phyloP scores from a whole-genome alignment of 2,329 filamentous ascomycete genomes.

The Neophaeococcomyces aloes region DNA sequence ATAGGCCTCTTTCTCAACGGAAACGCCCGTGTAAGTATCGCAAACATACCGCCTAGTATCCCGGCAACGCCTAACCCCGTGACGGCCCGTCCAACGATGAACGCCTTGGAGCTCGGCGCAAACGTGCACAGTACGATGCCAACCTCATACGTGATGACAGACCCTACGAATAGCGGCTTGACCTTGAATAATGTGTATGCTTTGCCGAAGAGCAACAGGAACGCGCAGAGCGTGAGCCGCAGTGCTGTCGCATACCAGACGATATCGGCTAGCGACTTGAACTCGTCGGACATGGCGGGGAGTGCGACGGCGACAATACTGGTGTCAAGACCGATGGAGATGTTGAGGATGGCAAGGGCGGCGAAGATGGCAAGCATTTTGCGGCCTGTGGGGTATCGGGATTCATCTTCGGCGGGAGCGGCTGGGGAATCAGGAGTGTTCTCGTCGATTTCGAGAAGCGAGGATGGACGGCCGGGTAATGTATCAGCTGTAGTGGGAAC shows the following conservation, averaged over 20 bases:
- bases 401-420: background rate
- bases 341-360: background rate
- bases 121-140: constrained; percentile 39
- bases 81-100: constrained; percentile 25
- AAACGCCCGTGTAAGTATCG: constrained; percentile 14
- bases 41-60: constrained; percentile 16
- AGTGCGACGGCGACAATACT: background rate
- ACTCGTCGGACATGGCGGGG: background rate
- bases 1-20: constrained; percentile 24
- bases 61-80: constrained; percentile 23
- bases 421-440: no score
- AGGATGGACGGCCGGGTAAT: no score
- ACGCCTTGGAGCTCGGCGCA: constrained; percentile 21
- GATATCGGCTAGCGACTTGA: background rate
- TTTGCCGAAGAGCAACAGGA: constrained; percentile 37
- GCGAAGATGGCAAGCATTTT: background rate
- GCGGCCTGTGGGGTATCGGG: background rate
- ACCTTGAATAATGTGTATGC: constrained; percentile 36
- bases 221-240: constrained; percentile 30
- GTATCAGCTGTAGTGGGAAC: no score
- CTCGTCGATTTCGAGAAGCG: no score
- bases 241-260: background rate
- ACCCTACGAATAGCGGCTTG: constrained; percentile 38
- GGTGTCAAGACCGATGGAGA: background rate
- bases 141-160: constrained; percentile 40